phyloP scores from a whole-genome alignment of 805 yeast species.

The Schwanniomyces yamadae region DNA sequence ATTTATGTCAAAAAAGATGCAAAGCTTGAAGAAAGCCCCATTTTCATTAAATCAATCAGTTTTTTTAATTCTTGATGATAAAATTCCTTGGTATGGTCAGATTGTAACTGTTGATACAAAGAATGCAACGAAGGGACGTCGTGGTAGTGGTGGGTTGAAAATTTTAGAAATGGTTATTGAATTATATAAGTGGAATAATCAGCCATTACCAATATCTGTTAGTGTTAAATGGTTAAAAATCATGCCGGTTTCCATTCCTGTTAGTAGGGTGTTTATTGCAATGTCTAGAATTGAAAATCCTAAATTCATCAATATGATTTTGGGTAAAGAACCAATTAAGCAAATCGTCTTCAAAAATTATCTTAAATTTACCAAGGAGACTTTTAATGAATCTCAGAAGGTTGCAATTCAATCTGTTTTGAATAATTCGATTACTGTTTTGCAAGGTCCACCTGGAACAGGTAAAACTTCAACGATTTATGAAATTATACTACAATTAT shows the following conservation, averaged over 20 bases:
- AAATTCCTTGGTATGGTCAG: slow-evolving; percentile 59
- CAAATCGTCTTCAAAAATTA: slow-evolving; percentile 58
- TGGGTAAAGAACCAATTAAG: slow-evolving; percentile 55
- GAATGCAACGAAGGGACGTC: slow-evolving; percentile 18
- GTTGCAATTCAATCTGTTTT: slow-evolving; percentile 53
- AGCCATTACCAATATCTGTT: slow-evolving; percentile 46
- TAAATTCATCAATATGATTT: slow-evolving; percentile 50
- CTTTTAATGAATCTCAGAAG: slow-evolving; percentile 59
- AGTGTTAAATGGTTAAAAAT: slow-evolving; percentile 39
- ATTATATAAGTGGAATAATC: slow-evolving; percentile 58
- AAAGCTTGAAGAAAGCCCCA: slow-evolving; percentile 56
- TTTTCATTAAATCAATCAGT: slow-evolving; percentile 59
- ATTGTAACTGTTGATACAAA: slow-evolving; percentile 43
- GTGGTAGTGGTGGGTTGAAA: slow-evolving; percentile 22
- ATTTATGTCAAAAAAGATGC: slow-evolving; percentile 49
- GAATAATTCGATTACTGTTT: slow-evolving; percentile 48
- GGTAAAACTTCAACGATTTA: slow-evolving; percentile 46
- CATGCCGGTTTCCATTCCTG: slow-evolving; percentile 63
- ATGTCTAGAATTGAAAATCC: slow-evolving; percentile 59
- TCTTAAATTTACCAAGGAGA: slow-evolving; percentile 47
- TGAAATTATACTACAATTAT: slow-evolving; percentile 50
- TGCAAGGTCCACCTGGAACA: slow-evolving; percentile 69
- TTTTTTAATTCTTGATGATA: slow-evolving; percentile 50
- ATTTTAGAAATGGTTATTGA: slow-evolving; percentile 47
- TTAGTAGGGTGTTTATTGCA: slow-evolving; percentile 61